Conservation (phyloP, 176 grass and related monocot species). For the Juncus effusus region DNA sequence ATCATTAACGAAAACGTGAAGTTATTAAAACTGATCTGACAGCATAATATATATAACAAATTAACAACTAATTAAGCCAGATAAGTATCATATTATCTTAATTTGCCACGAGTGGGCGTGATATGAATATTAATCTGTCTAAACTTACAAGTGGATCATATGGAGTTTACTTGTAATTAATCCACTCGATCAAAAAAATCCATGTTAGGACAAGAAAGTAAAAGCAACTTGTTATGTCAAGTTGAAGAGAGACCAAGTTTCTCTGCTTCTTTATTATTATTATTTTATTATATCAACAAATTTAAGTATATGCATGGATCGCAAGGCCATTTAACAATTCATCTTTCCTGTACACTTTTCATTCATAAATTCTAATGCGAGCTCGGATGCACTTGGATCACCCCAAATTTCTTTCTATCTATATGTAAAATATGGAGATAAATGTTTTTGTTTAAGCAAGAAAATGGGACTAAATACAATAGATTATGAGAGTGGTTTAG, state of each 20-base stretch:
- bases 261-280: not conserved
- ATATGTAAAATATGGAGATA: no score
- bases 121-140: slow-evolving; percentile 3
- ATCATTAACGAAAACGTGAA: not conserved
- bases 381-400: not conserved
- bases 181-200: not conserved
- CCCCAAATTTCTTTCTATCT: no score
- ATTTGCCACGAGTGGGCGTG: slow-evolving; percentile 19
- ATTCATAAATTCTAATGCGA: not conserved
- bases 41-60: slow-evolving; percentile 7
- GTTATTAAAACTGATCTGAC: not conserved
- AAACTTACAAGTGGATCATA: slow-evolving; percentile 18
- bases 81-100: not conserved
- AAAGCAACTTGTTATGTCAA: slow-evolving; percentile 18
- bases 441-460: no score
- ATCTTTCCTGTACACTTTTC: not conserved
- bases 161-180: not conserved
- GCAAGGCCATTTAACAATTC: not conserved
- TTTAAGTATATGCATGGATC: slow-evolving; percentile 14
- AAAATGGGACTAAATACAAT: no score
- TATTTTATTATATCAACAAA: slow-evolving; percentile 4
- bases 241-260: not conserved
- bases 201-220: not conserved
- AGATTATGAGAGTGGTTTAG: no score
- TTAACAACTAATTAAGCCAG: not conserved